Evolutionary conservation across 2,329 filamentous ascomycete genomes (phyloP), one percentile per base, ranked within the genome.

Genomic region (Fusarium pseudonygamai): DNA sequence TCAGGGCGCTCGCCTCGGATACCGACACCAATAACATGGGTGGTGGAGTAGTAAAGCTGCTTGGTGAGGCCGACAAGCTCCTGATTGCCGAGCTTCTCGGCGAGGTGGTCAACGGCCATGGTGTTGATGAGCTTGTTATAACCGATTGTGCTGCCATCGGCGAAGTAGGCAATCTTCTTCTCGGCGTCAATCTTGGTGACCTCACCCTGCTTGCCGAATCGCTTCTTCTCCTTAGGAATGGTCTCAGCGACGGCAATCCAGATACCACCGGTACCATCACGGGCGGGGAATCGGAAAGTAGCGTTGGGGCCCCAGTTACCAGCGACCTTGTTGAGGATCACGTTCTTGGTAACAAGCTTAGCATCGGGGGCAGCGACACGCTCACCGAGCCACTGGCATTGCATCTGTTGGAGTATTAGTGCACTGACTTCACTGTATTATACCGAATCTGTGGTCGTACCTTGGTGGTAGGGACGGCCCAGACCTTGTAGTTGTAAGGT

Each of bases 401-500:
- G 96, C 96, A 99, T 99, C 95, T 97, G 76, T 34, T 62, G 69
- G 32, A 14, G 4, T 28, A 30, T 76, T 28, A 75, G 74, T 62
- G 65, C 40, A 55, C 30, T 28, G 30, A 46, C 39, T 69, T 49
- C 45, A 37, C 46, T 28, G 40, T 28, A 28, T 47, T 46, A n/a
- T 56, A 14, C 14, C 16, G 9, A n/a, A 32, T 28, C 24, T 53
- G 28, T 34, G 15, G 55, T 40, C 67, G 79, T 88, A 97, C 94
- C 91, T 97, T 97, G 77, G 93, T 97, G 64, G 96, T 98, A 67
- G 96, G 96, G 79, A 98, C 96, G 72, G 96, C 96, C 96, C 96
- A 99, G 82, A 99, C 96, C 88, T 99, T 99, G 92, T 92, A 99
- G 91, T 99, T 99, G 90, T 99, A 99, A 61, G 96, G 96, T 79